Base-by-base conservation (phyloP, 1,284 basidiomycete species). In the Melampsora occidentalis region DNA sequence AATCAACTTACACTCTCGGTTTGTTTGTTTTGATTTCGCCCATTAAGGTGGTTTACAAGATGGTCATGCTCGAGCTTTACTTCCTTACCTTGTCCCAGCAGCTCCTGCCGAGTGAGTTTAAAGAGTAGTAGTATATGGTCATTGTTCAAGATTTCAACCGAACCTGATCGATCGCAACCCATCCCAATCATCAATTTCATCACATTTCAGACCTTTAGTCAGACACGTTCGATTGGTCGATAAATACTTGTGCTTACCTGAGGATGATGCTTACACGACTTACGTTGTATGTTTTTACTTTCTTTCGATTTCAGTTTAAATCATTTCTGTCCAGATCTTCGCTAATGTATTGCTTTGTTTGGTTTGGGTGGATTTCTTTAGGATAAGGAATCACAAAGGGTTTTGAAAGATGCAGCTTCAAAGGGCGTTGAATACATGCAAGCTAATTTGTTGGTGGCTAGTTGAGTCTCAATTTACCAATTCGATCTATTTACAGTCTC, bases 361-460 rank as follows among this genome's bases (percentile, higher is more conserved):
- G 35, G 31, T 14, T 39, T 28, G 10, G 5, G 9, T 35, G 14
- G 18, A 63, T 3, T 4, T 64, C 57, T 12, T 39, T 66, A 77
- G 75, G 75, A 79, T 64, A 66, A 77, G 33, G 66, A 53, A 16
- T 78, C 69, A 16, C 76, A 77, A 63, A 77, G 71, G 62, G 53
- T 79, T 22, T 69, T 79, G 20, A 77, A 78, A 66, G 70, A 72
- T 62, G 76, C 71, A 25, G 65, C 48, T 35, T 68, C 64, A 31
- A 76, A 68, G 28, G 77, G 76, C n/a, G 77, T 79, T 7, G 79
- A 79, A 63, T 79, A 79, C 61, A 68, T 78, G 39, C 79, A 79
- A 72, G 79, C 79, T 25, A 79, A 79, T 63, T 53, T 79, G 20
- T 59, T 77, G 33, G 75, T 77, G 49, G 46, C 57, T 31, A 65